Evolutionary conservation across 371 early-diverging fungal genomes (phyloP).

Genomic region (Parasitella parasitica): DNA sequence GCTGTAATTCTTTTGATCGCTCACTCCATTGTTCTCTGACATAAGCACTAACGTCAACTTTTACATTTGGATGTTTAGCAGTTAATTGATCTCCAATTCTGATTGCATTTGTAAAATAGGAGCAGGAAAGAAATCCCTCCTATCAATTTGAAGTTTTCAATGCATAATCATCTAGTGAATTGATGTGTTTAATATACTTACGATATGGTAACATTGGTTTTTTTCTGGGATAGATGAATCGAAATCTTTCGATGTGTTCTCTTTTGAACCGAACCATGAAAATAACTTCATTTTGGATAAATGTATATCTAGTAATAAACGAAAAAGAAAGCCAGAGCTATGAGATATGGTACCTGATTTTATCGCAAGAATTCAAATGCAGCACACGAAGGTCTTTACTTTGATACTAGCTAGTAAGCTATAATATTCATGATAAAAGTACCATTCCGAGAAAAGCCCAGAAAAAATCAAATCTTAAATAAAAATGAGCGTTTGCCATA

Average conservation of each 20-base stretch:
- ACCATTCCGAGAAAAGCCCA: too few relatives aligned
- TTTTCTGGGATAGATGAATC: constrained; percentile 42
- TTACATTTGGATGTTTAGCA: constrained; percentile 36
- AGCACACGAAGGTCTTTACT: too few relatives aligned
- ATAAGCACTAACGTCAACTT: constrained; percentile 47
- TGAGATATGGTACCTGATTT: too few relatives aligned
- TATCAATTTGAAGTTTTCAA: constrained; percentile 7
- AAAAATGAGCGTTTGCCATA: too few relatives aligned
- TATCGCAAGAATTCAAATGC: too few relatives aligned
- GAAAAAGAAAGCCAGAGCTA: too few relatives aligned
- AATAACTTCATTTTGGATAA: constrained; percentile 26
- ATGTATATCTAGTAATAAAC: background rate
- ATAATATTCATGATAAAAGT: too few relatives aligned
- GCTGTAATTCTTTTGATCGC: constrained; percentile 40
- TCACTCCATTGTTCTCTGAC: constrained; percentile 45
- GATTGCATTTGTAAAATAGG: constrained; percentile 48
- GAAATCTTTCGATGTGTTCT: constrained; percentile 8
- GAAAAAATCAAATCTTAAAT: too few relatives aligned
- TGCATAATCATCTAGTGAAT: too few relatives aligned
- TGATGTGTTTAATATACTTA: too few relatives aligned
- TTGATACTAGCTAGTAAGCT: too few relatives aligned
- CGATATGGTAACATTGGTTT: constrained; percentile 48
- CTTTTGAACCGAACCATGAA: constrained; percentile 27
- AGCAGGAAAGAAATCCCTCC: constrained; percentile 53
- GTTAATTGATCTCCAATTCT: constrained; percentile 39